Evolutionary conservation across 176 grass and related monocot genomes (phyloP).

Genomic region (Triticum turgidum): DNA sequence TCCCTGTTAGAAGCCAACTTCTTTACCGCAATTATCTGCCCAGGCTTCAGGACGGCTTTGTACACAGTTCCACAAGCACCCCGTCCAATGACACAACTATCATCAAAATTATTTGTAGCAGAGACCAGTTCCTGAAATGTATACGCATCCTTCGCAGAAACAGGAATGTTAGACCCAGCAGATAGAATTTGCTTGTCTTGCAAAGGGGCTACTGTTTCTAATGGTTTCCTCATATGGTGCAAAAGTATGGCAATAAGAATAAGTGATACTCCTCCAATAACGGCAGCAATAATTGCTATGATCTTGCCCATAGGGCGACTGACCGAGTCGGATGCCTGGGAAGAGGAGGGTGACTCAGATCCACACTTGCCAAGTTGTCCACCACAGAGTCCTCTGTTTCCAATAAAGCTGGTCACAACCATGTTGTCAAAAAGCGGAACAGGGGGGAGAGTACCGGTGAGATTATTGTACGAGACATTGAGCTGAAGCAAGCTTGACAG

Average conservation of each 20-base stretch:
- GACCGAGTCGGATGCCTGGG: constrained; percentile 31
- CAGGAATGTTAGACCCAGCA: constrained; percentile 49
- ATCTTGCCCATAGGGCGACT: constrained; percentile 64
- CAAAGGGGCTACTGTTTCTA: constrained; percentile 80
- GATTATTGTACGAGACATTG: constrained; percentile 93
- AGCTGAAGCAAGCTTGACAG: constrained; percentile 86
- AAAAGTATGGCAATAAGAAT: constrained; percentile 87
- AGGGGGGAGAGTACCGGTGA: constrained; percentile 67
- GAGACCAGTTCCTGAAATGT: constrained; percentile 82
- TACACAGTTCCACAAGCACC: constrained; percentile 96
- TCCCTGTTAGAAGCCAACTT: constrained; percentile 91
- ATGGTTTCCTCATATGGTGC: constrained; percentile 83
- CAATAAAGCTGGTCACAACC: constrained; percentile 67
- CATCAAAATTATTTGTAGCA: constrained; percentile 94
- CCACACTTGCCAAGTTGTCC: constrained; percentile 78
- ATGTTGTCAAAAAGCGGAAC: constrained; percentile 83
- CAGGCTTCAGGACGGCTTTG: constrained; percentile 68
- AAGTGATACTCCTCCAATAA: constrained; percentile 88
- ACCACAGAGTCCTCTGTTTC: constrained; percentile 94
- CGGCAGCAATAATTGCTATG: constrained; percentile 85
- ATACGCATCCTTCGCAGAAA: constrained; percentile 73
- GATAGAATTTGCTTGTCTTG: constrained; percentile 73
- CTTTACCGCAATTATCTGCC: constrained; percentile 82
- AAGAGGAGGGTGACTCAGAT: constrained; percentile 39
- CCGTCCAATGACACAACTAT: constrained; percentile 70